Base-by-base conservation (phyloP, 2,329 filamentous ascomycete species). In the Xylariaceae sp. region DNA sequence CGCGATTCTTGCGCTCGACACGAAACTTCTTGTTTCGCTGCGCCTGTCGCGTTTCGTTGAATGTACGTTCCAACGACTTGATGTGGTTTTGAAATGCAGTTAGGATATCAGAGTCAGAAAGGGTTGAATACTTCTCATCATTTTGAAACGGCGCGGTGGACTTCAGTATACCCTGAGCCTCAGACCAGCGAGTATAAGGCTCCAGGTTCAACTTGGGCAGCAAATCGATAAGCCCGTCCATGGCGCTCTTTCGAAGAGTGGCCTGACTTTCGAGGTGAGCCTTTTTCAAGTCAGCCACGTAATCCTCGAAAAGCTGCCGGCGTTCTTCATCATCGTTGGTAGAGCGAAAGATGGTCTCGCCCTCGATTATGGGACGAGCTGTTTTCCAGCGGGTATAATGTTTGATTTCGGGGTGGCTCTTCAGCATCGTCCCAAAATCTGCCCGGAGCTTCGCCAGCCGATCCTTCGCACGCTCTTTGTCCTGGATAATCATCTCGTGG, bases 301-400 rank as follows among this genome's bases (percentile, higher is more conserved):
- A 99, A 74, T 97, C 94, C 70, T 96, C 89, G 69, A 97, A 99
- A 53, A 99, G 81, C 72, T 92, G 88, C 62, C 89, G 88, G 58
- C 92, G 88, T 78, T 97, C 94, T 59, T 84, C 82, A 68, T 99
- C 94, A 71, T 93, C 84, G 67, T 88, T 89, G 49, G 92, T 93
- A 35, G 92, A 93, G 68, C 92, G 88, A 78, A 97, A 99, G 61
- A 96, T 94, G 52, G 91, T 94, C 79, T 99, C 94, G 53, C 89
- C 89, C 75, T 97, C 91, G 63, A 99, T 91, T 65, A 97, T 95
- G 8, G 92, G 91, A 53, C 90, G 87, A 56, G 93, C 94, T 13
- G 91, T 97, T 82, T 92, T 96, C 94, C 94, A 99, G 62, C 92
- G 88, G 48, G 93, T 97, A 74, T 95, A 97, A 74, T 97, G 86